Evolutionary conservation across 306 rosid species (phyloP).

Genomic region (Crataegus laevigata): DNA sequence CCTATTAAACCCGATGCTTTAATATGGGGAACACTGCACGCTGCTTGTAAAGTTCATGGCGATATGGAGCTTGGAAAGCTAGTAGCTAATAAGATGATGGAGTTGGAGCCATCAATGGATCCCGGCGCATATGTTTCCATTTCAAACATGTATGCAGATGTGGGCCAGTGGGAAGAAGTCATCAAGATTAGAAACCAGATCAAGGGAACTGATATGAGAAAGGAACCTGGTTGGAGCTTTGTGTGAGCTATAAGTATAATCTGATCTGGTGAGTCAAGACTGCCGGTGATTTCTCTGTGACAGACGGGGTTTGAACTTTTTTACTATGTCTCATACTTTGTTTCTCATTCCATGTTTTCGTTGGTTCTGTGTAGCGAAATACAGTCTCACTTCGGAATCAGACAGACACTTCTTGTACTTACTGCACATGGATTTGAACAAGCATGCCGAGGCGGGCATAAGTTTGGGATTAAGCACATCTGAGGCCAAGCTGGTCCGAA

Average conservation of each 20-base stretch:
- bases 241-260: constrained; percentile 12
- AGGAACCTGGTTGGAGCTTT: constrained; percentile 71
- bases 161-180: constrained; percentile 68
- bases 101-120: constrained; percentile 45
- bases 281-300: neutral
- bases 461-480: neutral
- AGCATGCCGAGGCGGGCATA: neutral
- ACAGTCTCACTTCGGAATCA: neutral
- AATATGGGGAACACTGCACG: constrained; percentile 70
- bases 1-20: constrained; percentile 50
- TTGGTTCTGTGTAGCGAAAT: neutral
- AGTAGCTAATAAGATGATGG: constrained; percentile 53
- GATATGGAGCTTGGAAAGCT: constrained; percentile 62
- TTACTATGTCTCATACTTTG: neutral
- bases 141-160: constrained; percentile 71
- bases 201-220: constrained; percentile 42
- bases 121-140: constrained; percentile 50
- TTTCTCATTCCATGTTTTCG: neutral
- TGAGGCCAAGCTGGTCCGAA: neutral
- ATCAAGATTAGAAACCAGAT: constrained; percentile 47
- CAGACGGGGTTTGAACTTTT: neutral
- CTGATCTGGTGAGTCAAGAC: neutral
- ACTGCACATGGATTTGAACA: neutral
- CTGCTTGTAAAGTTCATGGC: constrained; percentile 69
- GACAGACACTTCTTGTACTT: neutral